Base-by-base conservation (phyloP, 2,329 filamentous ascomycete genomes). In the Dothideomycetidae sp. region DNA sequence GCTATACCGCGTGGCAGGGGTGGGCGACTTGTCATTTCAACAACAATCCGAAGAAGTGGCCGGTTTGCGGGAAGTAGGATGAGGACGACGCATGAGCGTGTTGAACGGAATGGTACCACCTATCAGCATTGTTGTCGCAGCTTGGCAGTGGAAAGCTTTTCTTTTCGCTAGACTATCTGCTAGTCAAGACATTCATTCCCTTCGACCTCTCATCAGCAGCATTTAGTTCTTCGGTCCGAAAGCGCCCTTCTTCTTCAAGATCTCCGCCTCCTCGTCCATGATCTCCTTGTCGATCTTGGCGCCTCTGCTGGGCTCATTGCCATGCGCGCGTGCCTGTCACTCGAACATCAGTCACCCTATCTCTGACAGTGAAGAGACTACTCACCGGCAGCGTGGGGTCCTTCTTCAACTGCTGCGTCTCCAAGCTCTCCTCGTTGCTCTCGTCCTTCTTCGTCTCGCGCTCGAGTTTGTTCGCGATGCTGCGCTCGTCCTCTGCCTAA, bases 271-370 rank as follows among this genome's bases (percentile, higher is more conserved):
- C 50, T 84, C 79, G 3, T 71, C 70, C 51, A 70, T 63, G 32
- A 85, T 47, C 57, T 80, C 54, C 41, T 79, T 71, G 55, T 85
- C 80, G 40, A 83, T 68, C 65, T 79, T 71, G 15, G 79, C 80
- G 12, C 80, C 79, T 51, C 65, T 72, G 13, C 73, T 79, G 2
- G 79, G 80, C 60, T 83, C 68, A 53, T 84, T 84, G 42, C 78
- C 78, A 52, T 85, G 78, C 45, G 66, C 53, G 47, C 60, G 70
- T 39, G 78, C 79, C 72, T 59, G 29, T 10, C n/a, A 13, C n/a
- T 31, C n/a, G n/a, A n/a, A n/a, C n/a, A n/a, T n/a, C n/a, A n/a
- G n/a, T 31, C 3, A 36, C 31, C 19, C 32, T 36, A 19, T 39
- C 29, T 13, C 13, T 21, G 36, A 35, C 5, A n/a, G n/a, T n/a